These are phyloP conservation scores for Nepenthes alata DNA, from an alignment of 179 eudicot genomes.

Conservation along the genomic window DNA sequence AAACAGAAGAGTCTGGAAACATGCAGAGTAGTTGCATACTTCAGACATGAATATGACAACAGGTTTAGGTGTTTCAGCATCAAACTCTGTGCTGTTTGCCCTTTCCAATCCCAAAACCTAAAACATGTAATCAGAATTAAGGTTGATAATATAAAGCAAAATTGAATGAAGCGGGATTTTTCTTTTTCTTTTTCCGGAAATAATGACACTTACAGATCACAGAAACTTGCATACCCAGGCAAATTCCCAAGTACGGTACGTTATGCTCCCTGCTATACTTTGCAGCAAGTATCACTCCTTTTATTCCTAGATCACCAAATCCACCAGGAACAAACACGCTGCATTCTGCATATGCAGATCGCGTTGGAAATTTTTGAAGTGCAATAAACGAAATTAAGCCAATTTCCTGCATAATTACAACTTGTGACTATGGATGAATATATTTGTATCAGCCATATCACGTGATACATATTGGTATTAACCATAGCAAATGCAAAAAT, in stretches of 20 bases:
- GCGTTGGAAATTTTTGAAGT: not conserved
- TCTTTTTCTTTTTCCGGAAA: not conserved
- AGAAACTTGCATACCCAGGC: slow-evolving; percentile 96
- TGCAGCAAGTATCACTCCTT: slow-evolving; percentile 92
- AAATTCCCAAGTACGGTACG: slow-evolving; percentile 88
- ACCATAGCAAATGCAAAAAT: too few relatives aligned
- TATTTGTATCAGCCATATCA: too few relatives aligned
- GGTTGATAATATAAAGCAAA: slow-evolving; percentile 11
- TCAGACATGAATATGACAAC: slow-evolving; percentile 96
- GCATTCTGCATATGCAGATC: slow-evolving; percentile 44
- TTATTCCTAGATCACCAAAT: slow-evolving; percentile 92
- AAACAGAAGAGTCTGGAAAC: not conserved
- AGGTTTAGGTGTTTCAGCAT: slow-evolving; percentile 39
- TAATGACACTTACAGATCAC: slow-evolving; percentile 56
- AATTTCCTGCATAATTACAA: too few relatives aligned
- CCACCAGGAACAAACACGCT: slow-evolving; percentile 93
- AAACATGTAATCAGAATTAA: not conserved
- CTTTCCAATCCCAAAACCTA: slow-evolving; percentile 66
- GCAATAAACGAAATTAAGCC: not conserved
- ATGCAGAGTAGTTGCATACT: slow-evolving; percentile 26
- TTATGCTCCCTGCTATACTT: slow-evolving; percentile 85
- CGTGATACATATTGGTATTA: too few relatives aligned
- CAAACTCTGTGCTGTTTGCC: slow-evolving; percentile 83
- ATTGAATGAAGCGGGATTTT: too few relatives aligned
- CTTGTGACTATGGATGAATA: too few relatives aligned